Conservation (phyloP, 495 filamentous ascomycete species). For the Friedmanniomyces simplex region DNA sequence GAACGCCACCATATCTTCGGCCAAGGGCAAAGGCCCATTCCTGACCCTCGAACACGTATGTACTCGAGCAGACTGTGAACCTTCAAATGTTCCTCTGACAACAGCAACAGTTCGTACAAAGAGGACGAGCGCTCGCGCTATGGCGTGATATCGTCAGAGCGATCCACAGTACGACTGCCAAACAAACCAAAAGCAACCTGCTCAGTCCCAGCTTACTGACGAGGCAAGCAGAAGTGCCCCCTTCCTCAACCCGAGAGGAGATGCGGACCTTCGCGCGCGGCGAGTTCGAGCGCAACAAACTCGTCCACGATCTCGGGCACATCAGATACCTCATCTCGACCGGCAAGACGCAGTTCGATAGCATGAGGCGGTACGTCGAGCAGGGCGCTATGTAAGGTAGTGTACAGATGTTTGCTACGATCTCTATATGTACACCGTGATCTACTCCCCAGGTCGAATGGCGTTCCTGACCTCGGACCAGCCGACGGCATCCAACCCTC, state of each 20-base stretch:
- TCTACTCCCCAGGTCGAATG: background rate
- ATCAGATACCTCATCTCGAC: conserved; percentile 52
- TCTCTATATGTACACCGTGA: background rate
- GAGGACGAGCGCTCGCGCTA: conserved; percentile 42
- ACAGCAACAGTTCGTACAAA: conserved; percentile 46
- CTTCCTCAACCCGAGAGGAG: conserved; percentile 49
- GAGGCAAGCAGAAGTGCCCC: conserved; percentile 31
- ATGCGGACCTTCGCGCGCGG: conserved; percentile 59
- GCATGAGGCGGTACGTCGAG: conserved; percentile 47
- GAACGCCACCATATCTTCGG: conserved; percentile 12
- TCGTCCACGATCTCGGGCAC: conserved; percentile 55
- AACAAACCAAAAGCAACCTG: background rate
- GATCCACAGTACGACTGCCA: conserved; percentile 19
- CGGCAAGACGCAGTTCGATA: conserved; percentile 52
- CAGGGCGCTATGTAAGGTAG: conserved; percentile 27
- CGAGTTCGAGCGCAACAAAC: conserved; percentile 65
- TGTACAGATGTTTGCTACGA: background rate
- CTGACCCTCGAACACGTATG: conserved; percentile 32
- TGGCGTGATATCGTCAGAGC: conserved; percentile 49
- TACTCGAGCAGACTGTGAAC: background rate
- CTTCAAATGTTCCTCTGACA: background rate
- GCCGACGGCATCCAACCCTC: conserved; percentile 13
- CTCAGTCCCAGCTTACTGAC: too few species aligned
- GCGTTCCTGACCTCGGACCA: conserved; percentile 7
- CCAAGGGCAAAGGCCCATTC: conserved; percentile 20